These are phyloP conservation scores for Blepharisma japonicum DNA, from an alignment of 73 alveolate genomes.

Conservation along the genomic window DNA sequence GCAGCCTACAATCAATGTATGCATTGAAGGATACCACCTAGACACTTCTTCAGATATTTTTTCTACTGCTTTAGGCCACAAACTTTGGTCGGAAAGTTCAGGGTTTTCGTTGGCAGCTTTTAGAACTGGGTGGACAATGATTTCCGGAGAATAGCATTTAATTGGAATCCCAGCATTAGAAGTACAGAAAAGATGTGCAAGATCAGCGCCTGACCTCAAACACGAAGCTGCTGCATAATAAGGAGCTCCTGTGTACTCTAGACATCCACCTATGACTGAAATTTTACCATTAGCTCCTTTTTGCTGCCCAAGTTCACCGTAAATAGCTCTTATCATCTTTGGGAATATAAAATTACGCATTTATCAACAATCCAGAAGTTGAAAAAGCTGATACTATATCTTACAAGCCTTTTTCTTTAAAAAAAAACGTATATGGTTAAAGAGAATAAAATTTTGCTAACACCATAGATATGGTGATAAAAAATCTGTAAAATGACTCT, in stretches of 20 bases:
- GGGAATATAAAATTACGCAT: no score
- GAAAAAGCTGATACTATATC: no score
- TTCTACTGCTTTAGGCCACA: not conserved
- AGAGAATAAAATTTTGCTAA: no score
- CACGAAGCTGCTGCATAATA: slow-evolving; percentile 87
- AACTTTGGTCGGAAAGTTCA: not conserved
- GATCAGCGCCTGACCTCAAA: slow-evolving; percentile 89
- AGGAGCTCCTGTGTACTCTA: slow-evolving; percentile 98
- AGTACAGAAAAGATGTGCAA: slow-evolving; percentile 85
- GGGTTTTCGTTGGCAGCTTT: slow-evolving; percentile 41
- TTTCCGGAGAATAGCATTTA: slow-evolving; percentile 96
- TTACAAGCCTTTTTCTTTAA: no score
- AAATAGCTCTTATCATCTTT: not conserved
- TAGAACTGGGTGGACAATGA: slow-evolving; percentile 88
- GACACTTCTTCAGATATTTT: slow-evolving; percentile 45
- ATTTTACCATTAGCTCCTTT: slow-evolving; percentile 92
- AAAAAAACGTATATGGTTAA: no score
- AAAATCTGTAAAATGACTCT: no score
- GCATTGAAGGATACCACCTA: slow-evolving; percentile 70
- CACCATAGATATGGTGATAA: no score
- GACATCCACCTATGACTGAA: slow-evolving; percentile 93
- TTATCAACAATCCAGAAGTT: no score
- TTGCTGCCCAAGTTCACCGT: slow-evolving; percentile 29
- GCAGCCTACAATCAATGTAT: slow-evolving; percentile 87
- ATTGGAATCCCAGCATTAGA: slow-evolving; percentile 88